A percentile compares a stretch with the other conserved stretches of the same genome.
phyloP scores from a whole-genome alignment of 305 asterid species.

The Petunia hybrid region DNA sequence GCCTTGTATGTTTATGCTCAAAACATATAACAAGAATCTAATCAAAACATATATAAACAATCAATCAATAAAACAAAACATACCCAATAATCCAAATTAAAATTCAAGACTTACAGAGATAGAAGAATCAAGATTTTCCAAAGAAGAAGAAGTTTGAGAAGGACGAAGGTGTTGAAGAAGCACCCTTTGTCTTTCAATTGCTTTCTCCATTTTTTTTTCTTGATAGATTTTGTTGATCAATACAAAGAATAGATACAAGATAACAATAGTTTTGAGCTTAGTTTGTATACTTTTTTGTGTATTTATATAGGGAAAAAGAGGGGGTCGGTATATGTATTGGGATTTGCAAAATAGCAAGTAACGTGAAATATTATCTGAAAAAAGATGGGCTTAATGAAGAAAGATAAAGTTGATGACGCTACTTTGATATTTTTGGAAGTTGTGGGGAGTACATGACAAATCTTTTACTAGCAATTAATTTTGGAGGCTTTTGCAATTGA shows the following conservation, averaged over 20 bases:
- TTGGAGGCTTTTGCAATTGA: neutral
- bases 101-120: slow-evolving; percentile 50
- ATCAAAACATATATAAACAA: neutral
- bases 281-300: neutral
- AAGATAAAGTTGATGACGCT: slow-evolving; percentile 19
- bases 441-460: slow-evolving; percentile 5
- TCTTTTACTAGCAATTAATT: neutral
- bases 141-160: slow-evolving; percentile 59
- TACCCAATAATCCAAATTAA: neutral
- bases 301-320: slow-evolving; percentile 5
- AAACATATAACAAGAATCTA: neutral
- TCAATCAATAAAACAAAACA: neutral
- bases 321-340: slow-evolving; percentile 33
- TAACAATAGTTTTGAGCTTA: neutral
- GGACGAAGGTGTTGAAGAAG: slow-evolving; percentile 71
- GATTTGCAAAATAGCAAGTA: slow-evolving; percentile 34
- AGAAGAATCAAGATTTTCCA: slow-evolving; percentile 59
- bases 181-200: slow-evolving; percentile 66
- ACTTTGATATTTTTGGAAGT: neutral
- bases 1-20: no score
- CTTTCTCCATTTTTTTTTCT: slow-evolving; percentile 58
- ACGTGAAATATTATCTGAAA: slow-evolving; percentile 14
- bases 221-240: slow-evolving; percentile 24
- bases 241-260: neutral
- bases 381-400: neutral